Conservation (phyloP, 805 yeast genomes). For the Cyberlindnera xishuangbannaensis region DNA sequence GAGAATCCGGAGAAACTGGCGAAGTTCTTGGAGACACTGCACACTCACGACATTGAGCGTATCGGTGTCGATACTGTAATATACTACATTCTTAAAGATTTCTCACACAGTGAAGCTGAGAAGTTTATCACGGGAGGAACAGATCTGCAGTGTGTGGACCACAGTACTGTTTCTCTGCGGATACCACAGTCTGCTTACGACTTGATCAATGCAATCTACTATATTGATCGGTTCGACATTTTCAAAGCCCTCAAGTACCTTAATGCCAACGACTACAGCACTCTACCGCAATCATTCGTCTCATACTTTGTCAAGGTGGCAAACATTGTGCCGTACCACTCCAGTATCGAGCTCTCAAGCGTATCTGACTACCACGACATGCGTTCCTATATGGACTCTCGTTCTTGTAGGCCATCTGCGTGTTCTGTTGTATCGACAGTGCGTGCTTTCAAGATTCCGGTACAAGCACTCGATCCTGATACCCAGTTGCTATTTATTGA, state of each 20-base stretch:
- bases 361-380: conserved; percentile 9
- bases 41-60: conserved; percentile 5
- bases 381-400: conserved; percentile 8
- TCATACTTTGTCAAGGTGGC: conserved; percentile 19
- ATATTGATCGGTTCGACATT: conserved; percentile 23
- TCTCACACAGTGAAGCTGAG: conserved; percentile 17
- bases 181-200: conserved; percentile 11
- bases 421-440: conserved; percentile 18
- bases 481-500: conserved; percentile 20
- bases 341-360: conserved; percentile 3
- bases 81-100: conserved; percentile 24
- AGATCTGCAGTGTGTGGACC: conserved; percentile 5
- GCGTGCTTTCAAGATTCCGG: conserved; percentile 13
- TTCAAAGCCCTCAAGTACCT: conserved; percentile 12
- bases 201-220: conserved; percentile 21
- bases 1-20: conserved; percentile 17
- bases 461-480: conserved; percentile 13
- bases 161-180: conserved; percentile 2
- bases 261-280: conserved; percentile 8
- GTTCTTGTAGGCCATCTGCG: conserved; percentile 16
- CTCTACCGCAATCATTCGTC: conserved; percentile 11
- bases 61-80: conserved; percentile 13
- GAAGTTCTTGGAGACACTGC: conserved; percentile 11
- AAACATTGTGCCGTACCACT: conserved; percentile 21
- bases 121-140: conserved; percentile 7